These are phyloP conservation scores for Aspergillus floridensis DNA, from an alignment of 2,329 filamentous ascomycete species.

Conservation along the genomic window DNA sequence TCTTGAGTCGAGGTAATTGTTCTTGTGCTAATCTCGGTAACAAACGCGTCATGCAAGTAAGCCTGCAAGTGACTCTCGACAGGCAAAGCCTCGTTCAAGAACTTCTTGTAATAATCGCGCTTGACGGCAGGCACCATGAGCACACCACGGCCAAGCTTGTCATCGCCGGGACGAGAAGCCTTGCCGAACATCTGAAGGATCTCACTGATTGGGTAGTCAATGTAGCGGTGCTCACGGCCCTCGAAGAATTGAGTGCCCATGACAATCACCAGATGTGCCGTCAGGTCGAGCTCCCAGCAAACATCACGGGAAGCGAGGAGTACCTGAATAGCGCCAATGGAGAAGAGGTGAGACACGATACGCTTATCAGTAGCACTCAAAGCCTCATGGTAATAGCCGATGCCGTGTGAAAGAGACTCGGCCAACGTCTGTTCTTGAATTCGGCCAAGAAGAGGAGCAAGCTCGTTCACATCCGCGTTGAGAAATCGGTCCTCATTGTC, in stretches of 20 bases:
- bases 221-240: constrained; percentile 91
- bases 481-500: constrained; percentile 94
- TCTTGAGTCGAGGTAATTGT: constrained; percentile 95
- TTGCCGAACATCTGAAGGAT: constrained; percentile 98
- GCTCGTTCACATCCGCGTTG: constrained; percentile 76
- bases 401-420: constrained; percentile 86
- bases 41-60: constrained; percentile 92
- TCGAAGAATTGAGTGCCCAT: constrained; percentile 99
- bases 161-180: constrained; percentile 72
- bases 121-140: constrained; percentile 94
- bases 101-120: constrained; percentile 98
- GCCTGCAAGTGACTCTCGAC: constrained; percentile 92
- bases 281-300: constrained; percentile 90
- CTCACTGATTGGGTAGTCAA: constrained; percentile 92
- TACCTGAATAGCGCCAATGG: constrained; percentile 84
- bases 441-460: constrained; percentile 75
- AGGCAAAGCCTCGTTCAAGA: constrained; percentile 90
- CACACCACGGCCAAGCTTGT: constrained; percentile 83
- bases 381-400: constrained; percentile 96
- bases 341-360: constrained; percentile 90
- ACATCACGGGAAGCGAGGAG: constrained; percentile 80
- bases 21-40: constrained; percentile 94
- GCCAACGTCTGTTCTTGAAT: constrained; percentile 84
- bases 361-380: constrained; percentile 84
- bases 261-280: constrained; percentile 85